These are phyloP conservation scores for Collybia sp. DNA, from an alignment of 768 basidiomycete species.

Conservation along the genomic window DNA sequence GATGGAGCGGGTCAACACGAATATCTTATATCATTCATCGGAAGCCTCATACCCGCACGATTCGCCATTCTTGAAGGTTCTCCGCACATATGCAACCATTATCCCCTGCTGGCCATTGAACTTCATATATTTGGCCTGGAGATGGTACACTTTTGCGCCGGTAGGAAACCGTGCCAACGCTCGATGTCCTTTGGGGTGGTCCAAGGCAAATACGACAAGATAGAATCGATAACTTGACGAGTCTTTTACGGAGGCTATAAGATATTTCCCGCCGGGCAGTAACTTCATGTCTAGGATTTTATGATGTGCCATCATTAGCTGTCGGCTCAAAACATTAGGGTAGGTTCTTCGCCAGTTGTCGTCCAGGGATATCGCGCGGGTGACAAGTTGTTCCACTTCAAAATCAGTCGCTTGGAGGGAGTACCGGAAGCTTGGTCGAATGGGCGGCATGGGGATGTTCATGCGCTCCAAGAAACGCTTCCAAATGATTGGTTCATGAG, in stretches of 20 bases:
- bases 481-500: slow-evolving; percentile 68
- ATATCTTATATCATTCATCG: no score
- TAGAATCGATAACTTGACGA: slow-evolving; percentile 37
- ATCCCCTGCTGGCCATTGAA: slow-evolving; percentile 41
- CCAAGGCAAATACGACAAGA: slow-evolving; percentile 50
- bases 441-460: slow-evolving; percentile 51
- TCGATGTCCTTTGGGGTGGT: slow-evolving; percentile 42
- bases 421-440: slow-evolving; percentile 55
- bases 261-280: slow-evolving; percentile 64
- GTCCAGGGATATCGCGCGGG: slow-evolving; percentile 54
- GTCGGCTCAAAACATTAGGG: slow-evolving; percentile 25
- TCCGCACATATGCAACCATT: slow-evolving; percentile 47
- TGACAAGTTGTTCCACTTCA: slow-evolving; percentile 55
- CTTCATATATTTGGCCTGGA: slow-evolving; percentile 59
- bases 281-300: slow-evolving; percentile 48
- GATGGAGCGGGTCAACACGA: no score
- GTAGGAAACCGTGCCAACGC: slow-evolving; percentile 47
- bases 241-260: slow-evolving; percentile 56
- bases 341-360: slow-evolving; percentile 48
- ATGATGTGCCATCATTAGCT: slow-evolving; percentile 24
- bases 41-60: slow-evolving; percentile 7
- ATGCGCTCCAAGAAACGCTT: slow-evolving; percentile 54
- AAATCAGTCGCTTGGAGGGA: slow-evolving; percentile 28
- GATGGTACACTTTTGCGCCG: slow-evolving; percentile 44
- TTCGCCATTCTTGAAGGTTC: slow-evolving; percentile 24